phyloP scores from a whole-genome alignment of 2,329 filamentous ascomycete genomes.

The Alternaria infectoria region DNA sequence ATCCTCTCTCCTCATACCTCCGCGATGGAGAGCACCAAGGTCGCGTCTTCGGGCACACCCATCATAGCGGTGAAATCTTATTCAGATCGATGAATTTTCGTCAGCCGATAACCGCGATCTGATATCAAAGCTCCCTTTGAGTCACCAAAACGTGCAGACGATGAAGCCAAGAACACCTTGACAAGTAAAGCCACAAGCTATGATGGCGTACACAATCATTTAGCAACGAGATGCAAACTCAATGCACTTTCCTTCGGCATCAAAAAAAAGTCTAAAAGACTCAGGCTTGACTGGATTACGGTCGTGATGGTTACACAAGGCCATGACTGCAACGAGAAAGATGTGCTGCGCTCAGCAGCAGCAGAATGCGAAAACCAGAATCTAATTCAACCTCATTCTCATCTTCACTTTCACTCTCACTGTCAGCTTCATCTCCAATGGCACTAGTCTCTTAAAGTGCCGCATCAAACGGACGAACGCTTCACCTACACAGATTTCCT shows the following conservation, averaged over 20 bases:
- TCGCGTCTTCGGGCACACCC: background rate
- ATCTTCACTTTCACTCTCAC: background rate
- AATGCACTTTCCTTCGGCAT: background rate
- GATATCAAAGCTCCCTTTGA: background rate
- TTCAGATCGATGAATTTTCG: background rate
- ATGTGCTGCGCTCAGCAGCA: too few species aligned
- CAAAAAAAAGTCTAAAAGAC: background rate
- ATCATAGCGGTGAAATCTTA: background rate
- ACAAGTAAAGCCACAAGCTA: too few species aligned
- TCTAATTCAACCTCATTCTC: background rate
- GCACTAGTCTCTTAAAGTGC: background rate
- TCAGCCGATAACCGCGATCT: background rate
- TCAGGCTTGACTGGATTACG: background rate
- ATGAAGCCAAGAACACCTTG: background rate
- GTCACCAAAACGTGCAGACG: background rate
- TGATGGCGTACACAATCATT: background rate
- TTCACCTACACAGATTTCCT: background rate
- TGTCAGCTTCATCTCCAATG: background rate
- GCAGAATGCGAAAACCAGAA: background rate
- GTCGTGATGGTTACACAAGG: accelerated
- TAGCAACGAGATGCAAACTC: background rate
- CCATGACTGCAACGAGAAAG: background rate
- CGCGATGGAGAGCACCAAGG: background rate
- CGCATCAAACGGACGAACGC: background rate
- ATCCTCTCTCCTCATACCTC: background rate